Evolutionary conservation across 2,329 filamentous ascomycete genomes (phyloP), one percentile per base, ranked within the genome.

Genomic region (Atkinsonella texensis): DNA sequence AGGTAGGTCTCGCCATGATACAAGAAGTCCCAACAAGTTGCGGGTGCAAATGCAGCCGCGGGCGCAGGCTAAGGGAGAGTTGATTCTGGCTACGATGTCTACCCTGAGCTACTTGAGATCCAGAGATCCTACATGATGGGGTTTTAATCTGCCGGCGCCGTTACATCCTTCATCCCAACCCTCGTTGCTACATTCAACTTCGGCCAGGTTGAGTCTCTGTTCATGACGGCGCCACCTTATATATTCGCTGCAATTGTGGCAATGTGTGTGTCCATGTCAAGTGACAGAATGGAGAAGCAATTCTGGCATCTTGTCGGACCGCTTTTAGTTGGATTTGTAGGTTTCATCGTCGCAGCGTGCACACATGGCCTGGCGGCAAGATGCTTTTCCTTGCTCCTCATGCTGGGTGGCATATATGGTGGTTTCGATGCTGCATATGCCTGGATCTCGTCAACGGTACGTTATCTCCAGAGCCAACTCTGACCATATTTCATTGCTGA

Each of bases 281-380:
- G 84, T 15, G 85, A 88, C 63, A 75, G 73, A 43, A 84, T 80
- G 0, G 82, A 82, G 23, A 84, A 89, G 65, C 76, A 84, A 4
- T 87, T 81, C 65, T 79, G 78, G 63, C 85, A 89, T 63, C 75
- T 88, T 53, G 73, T 73, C 0, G 52, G 79, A 1, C 84, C 85
- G 0, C 70, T 87, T 9, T 75, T 72, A 52, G 69, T 87, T 39
- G 78, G 79, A 17, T 70, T 87, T 5, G 68, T 69, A 1, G 78
- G 81, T 4, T 88, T 85, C 66, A 83, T 88, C 58, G 72, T 88
- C 46, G 80, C 80, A 7, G 83, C 82, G 1, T 70, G 79, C 0
- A 87, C 84, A 8, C 51, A 46, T 23, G n/a, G 42, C 7, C 17
- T 52, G 32, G 51, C 46, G 17, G 33, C 41, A 23, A 32, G 47